Base-by-base conservation (phyloP, 73 alveolate genomes). In the Tetrahymena malaccensis region DNA sequence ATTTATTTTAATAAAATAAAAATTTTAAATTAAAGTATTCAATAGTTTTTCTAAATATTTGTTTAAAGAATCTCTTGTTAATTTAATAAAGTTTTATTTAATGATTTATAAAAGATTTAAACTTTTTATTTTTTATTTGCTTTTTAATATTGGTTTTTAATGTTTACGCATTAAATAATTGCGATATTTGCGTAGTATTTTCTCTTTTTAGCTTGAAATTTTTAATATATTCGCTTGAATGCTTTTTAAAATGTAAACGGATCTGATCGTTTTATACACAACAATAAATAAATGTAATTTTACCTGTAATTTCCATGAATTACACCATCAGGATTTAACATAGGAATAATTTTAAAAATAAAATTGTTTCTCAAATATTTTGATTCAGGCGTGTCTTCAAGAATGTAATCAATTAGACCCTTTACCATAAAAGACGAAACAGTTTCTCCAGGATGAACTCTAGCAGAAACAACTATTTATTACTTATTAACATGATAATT, bases 361-460 rank as follows among this genome's bases (percentile, higher is more conserved):
- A 97, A 98, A 85, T 97, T 97, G 55, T 98, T 99, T 96, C 99
- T 98, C 70, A 98, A 96, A 96, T 98, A 98, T 37, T 94, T 94
- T 35, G 98, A 96, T 85, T 97, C 98, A 85, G 97, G 98, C 34
- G 97, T 97, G 55, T 98, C 97, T 13, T 98, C 96, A 96, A 96
- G 94, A 43, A 98, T 55, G 94, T 97, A 98, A 43, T 96, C 97
- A 6, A 98, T 93, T 25, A 97, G 97, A 21, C 99, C 99, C 96
- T 97, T 97, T 97, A 98, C 96, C 94, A 98, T 98, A 97, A 97
- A 98, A 25, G 99, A 98, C 16, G 99, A 98, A 10, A 97, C 99
- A 0, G 99, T 97, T 96, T 98, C 99, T 70, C 99, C 98, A 37
- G 99, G 99, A 96, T 99, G 99, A 85, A 97, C 99, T 85, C 99